A percentile compares a stretch with the other conserved stretches of the same genome.
Conservation (phyloP, 768 basidiomycete genomes). For the Sarcodon aspratus region DNA sequence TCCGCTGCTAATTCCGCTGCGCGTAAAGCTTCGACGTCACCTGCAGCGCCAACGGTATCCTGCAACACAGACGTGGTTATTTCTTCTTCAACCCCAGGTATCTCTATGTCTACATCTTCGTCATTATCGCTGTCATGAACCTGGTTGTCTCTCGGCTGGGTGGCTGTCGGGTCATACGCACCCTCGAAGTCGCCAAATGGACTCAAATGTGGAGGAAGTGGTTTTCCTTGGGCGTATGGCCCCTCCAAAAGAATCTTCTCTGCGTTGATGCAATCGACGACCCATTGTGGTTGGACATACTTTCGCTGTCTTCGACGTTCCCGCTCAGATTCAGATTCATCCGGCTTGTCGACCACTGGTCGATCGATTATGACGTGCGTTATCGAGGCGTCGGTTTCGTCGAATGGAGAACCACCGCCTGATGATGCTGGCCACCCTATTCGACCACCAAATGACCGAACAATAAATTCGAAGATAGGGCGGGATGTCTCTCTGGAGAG, state of each 20-base stretch:
- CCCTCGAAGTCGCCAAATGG: constrained; percentile 82
- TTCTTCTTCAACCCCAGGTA: constrained; percentile 16
- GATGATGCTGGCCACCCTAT: constrained; percentile 83
- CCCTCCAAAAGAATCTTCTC: constrained; percentile 79
- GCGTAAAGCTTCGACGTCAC: constrained; percentile 46
- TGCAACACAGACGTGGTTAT: constrained; percentile 14
- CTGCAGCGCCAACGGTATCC: constrained; percentile 15
- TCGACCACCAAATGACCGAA: constrained; percentile 85
- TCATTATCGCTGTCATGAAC: constrained; percentile 22
- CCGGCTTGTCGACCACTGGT: constrained; percentile 39
- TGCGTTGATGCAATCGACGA: constrained; percentile 90
- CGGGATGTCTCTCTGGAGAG: constrained; percentile 89
- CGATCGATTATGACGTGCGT: constrained; percentile 96
- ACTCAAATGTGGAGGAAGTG: constrained; percentile 88
- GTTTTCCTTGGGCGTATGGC: constrained; percentile 73
- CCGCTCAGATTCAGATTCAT: constrained; percentile 46
- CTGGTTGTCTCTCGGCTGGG: constrained; percentile 21
- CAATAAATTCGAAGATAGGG: constrained; percentile 86
- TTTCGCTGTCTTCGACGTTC: constrained; percentile 60
- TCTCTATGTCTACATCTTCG: constrained; percentile 19
- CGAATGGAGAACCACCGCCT: constrained; percentile 71
- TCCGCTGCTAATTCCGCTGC: constrained; percentile 91
- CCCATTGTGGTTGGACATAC: constrained; percentile 96
- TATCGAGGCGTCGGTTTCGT: constrained; percentile 70
- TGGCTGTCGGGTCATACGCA: constrained; percentile 59